A percentile compares a stretch with the other conserved stretches of the same genome.
Conservation (phyloP, 2,329 filamentous ascomycete genomes). For the Paraphaeosphaeria minitans region DNA sequence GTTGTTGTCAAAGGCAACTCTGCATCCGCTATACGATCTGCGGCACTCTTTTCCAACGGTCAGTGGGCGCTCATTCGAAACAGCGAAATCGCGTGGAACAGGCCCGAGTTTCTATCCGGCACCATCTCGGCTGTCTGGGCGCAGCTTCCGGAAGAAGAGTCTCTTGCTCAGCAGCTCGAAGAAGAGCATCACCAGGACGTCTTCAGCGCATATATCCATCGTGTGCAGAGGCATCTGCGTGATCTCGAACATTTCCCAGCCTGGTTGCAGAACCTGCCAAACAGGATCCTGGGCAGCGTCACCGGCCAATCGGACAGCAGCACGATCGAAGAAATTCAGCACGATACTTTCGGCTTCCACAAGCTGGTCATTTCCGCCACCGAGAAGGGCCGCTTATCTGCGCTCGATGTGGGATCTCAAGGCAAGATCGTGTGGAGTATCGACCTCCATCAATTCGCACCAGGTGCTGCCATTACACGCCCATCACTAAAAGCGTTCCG, state of each 20-base stretch:
- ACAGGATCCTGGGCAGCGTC: constrained; percentile 64
- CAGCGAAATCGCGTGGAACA: constrained; percentile 77
- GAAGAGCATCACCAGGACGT: constrained; percentile 84
- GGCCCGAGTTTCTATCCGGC: constrained; percentile 81
- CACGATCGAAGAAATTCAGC: constrained; percentile 57
- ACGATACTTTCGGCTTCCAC: constrained; percentile 85
- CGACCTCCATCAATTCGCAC: constrained; percentile 63
- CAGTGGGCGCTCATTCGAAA: constrained; percentile 88
- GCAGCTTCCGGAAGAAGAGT: constrained; percentile 73
- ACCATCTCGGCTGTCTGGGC: constrained; percentile 81
- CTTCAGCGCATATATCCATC: constrained; percentile 82
- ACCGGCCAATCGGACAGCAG: constrained; percentile 64
- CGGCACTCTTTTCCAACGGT: constrained; percentile 66
- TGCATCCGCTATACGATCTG: constrained; percentile 78
- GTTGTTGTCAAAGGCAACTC: constrained; percentile 73
- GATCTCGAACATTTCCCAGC: constrained; percentile 79
- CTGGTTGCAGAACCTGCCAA: constrained; percentile 72
- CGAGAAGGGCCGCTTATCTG: constrained; percentile 76
- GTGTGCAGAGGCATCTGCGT: constrained; percentile 77
- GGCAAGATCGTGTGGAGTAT: constrained; percentile 78
- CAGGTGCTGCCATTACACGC: constrained; percentile 66
- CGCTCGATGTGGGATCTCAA: constrained; percentile 75
- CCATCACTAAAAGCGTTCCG: constrained; percentile 49
- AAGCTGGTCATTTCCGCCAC: constrained; percentile 85
- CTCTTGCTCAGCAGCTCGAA: constrained; percentile 79